These are phyloP conservation scores for Yarrowia sp. DNA, from an alignment of 805 yeast species.

Conservation along the genomic window DNA sequence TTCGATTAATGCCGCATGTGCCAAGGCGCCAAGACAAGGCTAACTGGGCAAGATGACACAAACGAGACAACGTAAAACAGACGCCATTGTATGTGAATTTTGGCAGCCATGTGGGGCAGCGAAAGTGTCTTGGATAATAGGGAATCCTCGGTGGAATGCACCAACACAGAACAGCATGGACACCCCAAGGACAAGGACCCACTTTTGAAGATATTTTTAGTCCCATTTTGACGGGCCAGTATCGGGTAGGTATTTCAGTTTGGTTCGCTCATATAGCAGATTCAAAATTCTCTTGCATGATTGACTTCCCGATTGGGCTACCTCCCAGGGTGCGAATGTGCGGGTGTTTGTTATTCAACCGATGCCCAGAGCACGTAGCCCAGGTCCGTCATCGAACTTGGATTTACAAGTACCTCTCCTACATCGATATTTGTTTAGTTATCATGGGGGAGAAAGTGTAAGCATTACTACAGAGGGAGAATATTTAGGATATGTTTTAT, in stretches of 20 bases:
- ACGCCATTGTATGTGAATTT: neutral
- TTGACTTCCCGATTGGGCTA: constrained; percentile 7
- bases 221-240: neutral
- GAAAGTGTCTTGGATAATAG: neutral
- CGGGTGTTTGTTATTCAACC: neutral
- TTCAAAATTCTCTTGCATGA: neutral
- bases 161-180: neutral
- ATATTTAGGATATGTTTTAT: too few relatives aligned
- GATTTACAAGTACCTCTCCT: too few relatives aligned
- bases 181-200: neutral
- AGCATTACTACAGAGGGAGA: too few relatives aligned
- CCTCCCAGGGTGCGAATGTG: neutral
- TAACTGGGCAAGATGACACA: neutral
- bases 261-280: neutral
- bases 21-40: constrained; percentile 18
- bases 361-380: neutral
- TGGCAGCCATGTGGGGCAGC: neutral
- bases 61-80: neutral
- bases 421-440: too few relatives aligned
- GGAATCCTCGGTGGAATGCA: neutral
- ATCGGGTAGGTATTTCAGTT: constrained; percentile 16
- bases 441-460: too few relatives aligned
- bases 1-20: constrained; percentile 9
- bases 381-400: neutral
- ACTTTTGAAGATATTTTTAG: neutral